phyloP scores from a whole-genome alignment of 2,329 filamentous ascomycete species.

The Trichophyton simii region DNA sequence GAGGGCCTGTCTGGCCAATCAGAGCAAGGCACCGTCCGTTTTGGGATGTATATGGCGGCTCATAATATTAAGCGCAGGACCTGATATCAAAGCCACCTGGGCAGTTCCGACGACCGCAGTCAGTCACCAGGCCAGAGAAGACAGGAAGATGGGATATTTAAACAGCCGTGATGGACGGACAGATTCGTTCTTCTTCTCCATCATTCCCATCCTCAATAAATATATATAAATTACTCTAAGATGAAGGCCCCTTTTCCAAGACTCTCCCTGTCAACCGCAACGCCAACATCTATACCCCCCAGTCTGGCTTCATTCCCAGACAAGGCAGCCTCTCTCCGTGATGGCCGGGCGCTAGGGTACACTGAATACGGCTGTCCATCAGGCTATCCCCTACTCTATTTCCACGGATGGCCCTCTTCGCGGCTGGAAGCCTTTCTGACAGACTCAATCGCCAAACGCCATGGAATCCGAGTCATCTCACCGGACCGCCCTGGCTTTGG shows the following conservation, averaged over 20 bases:
- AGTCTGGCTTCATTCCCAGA: neutral
- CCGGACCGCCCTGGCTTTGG: constrained; percentile 36
- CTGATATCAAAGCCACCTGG: neutral
- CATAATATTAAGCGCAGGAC: neutral
- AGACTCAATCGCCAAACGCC: constrained; percentile 23
- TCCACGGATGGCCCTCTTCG: constrained; percentile 35
- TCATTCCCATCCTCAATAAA: neutral
- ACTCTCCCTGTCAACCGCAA: neutral
- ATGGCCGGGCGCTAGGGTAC: constrained; percentile 32
- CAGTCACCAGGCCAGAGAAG: neutral
- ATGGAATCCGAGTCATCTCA: constrained; percentile 29
- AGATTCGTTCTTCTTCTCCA: neutral
- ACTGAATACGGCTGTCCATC: constrained; percentile 30
- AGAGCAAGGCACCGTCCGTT: neutral
- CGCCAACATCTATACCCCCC: neutral
- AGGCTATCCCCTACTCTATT: constrained; percentile 29
- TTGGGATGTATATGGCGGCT: neutral
- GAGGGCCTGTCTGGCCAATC: neutral
- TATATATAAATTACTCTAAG: neutral
- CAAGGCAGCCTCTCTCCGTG: constrained; percentile 6
- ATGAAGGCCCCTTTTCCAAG: neutral
- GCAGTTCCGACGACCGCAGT: neutral
- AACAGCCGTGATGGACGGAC: neutral
- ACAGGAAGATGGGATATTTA: neutral
- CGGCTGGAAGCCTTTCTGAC: constrained; percentile 30